Evolutionary conservation across 441 rosid genomes (phyloP), one percentile per base, ranked within the genome.

Genomic region (Pelargonium myrrhifolium): DNA sequence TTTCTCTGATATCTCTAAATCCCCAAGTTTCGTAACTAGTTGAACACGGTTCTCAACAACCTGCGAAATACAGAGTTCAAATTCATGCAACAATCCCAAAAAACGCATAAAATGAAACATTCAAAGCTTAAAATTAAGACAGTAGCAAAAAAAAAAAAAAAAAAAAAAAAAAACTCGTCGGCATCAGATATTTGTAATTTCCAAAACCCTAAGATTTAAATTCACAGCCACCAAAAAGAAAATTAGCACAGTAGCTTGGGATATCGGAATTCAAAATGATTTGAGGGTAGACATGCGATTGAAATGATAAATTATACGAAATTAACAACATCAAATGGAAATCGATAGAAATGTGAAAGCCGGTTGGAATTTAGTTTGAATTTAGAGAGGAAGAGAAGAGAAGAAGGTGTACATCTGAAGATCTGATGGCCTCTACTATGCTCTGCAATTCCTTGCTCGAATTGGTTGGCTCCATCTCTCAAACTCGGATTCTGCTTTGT

Each of bases 11-110:
- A 79, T 15, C 63, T 77, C 82, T 53, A 83, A 80, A 55, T 84
- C 82, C 15, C 60, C 72, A 26, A 87, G 85, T 68, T 68, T 73
- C 17, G 71, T 55, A 64, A 88, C 76, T 74, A 88, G 70, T 65
- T 82, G 82, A 75, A 80, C 68, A 8, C 89, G 84, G 45, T 68
- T 81, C 79, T 90, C 91, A 1, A 79, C 88, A 11, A 88, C 88
- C 97, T 90, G 85, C 68, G 51, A 20, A 35, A 15, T 17, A 58
- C 12, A 69, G 71, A 11, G 56, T 18, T 43, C 17, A 37, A 47
- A 18, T 31, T 9, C 39, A 26, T 21, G 6, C 28, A 14, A 17
- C 8, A 2, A 20, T 51, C 21, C 8, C 4, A 42, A 59, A 0
- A 39, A 5, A 15, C 47, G 64, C 49, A 24, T 59, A 47, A 14